Percentiles rank a stretch among this genome's conserved stretches.
Conservation (phyloP, 1,284 basidiomycete genomes). For the Melampsora occidentalis region DNA sequence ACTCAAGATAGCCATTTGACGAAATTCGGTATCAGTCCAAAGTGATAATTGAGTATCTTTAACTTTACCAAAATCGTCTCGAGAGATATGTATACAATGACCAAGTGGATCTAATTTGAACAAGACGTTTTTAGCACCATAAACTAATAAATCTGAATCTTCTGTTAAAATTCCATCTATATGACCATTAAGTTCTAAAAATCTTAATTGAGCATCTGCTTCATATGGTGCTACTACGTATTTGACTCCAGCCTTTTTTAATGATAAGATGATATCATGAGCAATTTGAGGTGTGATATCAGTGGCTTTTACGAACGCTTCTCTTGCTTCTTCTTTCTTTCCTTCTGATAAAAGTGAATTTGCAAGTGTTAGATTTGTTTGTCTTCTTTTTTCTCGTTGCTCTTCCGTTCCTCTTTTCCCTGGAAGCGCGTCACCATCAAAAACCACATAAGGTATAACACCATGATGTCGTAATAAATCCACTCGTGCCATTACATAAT, state of each 20-base stretch:
- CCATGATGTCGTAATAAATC: slow-evolving; percentile 78
- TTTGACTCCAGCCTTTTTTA: slow-evolving; percentile 70
- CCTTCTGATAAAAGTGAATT: slow-evolving; percentile 73
- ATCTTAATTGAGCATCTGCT: slow-evolving; percentile 95
- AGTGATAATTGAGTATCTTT: slow-evolving; percentile 73
- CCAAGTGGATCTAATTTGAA: slow-evolving; percentile 81
- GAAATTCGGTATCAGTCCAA: slow-evolving; percentile 85
- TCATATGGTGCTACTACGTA: slow-evolving; percentile 98
- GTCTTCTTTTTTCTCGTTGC: slow-evolving; percentile 2
- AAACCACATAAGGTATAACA: slow-evolving; percentile 87
- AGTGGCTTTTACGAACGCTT: slow-evolving; percentile 82
- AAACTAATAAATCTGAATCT: slow-evolving; percentile 96
- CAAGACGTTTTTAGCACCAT: slow-evolving; percentile 73
- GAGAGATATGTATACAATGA: slow-evolving; percentile 75
- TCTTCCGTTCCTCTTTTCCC: slow-evolving; percentile 85
- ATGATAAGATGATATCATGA: slow-evolving; percentile 87
- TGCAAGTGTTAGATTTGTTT: slow-evolving; percentile 61
- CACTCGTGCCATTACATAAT: slow-evolving; percentile 90
- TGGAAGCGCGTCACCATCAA: slow-evolving; percentile 92
- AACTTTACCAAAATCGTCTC: slow-evolving; percentile 70
- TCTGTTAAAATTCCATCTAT: slow-evolving; percentile 95
- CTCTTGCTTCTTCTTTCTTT: slow-evolving; percentile 73
- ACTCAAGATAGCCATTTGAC: slow-evolving; percentile 91
- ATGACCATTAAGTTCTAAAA: slow-evolving; percentile 75
- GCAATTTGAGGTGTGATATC: slow-evolving; percentile 98